Evolutionary conservation across 192 early-diverging fungal genomes (phyloP).

Genomic region (Podila clonocystis): DNA sequence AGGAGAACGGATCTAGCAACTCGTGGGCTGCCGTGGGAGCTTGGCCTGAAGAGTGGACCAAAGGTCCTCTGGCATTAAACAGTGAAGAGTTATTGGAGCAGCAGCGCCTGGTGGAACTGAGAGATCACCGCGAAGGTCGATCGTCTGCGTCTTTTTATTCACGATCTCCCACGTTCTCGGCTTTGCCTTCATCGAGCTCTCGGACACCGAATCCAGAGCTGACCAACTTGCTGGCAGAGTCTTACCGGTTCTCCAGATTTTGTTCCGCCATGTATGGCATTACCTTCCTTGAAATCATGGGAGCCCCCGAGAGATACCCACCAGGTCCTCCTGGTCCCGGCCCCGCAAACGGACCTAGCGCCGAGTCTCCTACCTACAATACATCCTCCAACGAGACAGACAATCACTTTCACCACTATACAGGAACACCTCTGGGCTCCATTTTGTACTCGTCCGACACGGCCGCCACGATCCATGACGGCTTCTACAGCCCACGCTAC

Average conservation of each 20-base stretch:
- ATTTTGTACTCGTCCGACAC: slow-evolving; percentile 54
- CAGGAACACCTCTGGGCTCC: slow-evolving; percentile 45
- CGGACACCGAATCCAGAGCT: slow-evolving; percentile 27
- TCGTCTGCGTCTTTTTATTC: slow-evolving; percentile 3
- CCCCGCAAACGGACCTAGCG: not conserved
- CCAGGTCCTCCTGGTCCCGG: not conserved
- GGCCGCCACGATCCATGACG: slow-evolving; percentile 30
- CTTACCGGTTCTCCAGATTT: slow-evolving; percentile 47
- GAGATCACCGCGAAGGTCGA: slow-evolving; percentile 31
- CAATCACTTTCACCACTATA: slow-evolving; percentile 38
- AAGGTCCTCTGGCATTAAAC: slow-evolving; percentile 21
- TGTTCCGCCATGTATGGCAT: slow-evolving; percentile 48
- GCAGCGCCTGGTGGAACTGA: slow-evolving; percentile 17
- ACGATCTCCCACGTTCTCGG: not conserved
- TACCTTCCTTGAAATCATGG: slow-evolving; percentile 31
- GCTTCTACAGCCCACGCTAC: slow-evolving; percentile 56
- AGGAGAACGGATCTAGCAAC: slow-evolving; percentile 34
- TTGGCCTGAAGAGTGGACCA: slow-evolving; percentile 25
- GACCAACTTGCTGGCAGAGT: slow-evolving; percentile 45
- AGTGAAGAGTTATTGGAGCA: slow-evolving; percentile 37
- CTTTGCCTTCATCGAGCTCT: not conserved
- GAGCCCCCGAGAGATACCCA: slow-evolving; percentile 38
- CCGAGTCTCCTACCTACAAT: not conserved
- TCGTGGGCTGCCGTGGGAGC: slow-evolving; percentile 23
- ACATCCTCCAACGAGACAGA: slow-evolving; percentile 3